Base-by-base conservation (phyloP, 257 asterid genomes). In the Ajuga chamaepitys region DNA sequence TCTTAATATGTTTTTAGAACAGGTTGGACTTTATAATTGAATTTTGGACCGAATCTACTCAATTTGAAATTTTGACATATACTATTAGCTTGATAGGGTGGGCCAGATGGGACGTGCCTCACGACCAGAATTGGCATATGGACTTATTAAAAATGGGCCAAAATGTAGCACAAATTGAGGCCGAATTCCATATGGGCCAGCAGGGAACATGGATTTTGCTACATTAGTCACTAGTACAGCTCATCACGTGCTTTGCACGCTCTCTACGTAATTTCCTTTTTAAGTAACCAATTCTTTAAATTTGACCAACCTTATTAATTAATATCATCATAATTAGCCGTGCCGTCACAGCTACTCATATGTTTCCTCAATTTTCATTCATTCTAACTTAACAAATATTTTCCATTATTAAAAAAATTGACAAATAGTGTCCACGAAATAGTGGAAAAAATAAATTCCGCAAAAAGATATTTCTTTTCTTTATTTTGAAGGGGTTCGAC, bases 301-400 rank as follows among this genome's bases (percentile, higher is more conserved):
- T 50, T 59, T 71, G 70, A 70, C 72, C 74, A 57, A 80, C 75
- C 66, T 12, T 71, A 64, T 58, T 73, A 76, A 37, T 62, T 10
- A 46, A 46, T 46, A 46, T 46, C 26, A 20, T 37, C 17, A 58
- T 58, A 20, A 55, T 55, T 66, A 51, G 38, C 83, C 89, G 87
- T 85, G 93, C 87, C 93, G 93, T 83, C 75, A 18, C 93, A 76
- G 71, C 83, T 58, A 78, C 78, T 66, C 80, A 40, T n/a, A 44
- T 60, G 74, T 75, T 71, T 59, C 80, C 73, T 62, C 45, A 44
- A 51, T 62, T 30, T 40, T 42, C 68, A 46, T 56, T 60, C 17
- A 59, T 26, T 38, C 4, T 59, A 67, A 62, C 20, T 14, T 30
- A 65, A 24, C 8, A 12, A 32, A 46, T 45, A 58, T 13, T 35